phyloP scores from a whole-genome alignment of 2,329 filamentous ascomycete genomes.

The Bertia moriformis region DNA sequence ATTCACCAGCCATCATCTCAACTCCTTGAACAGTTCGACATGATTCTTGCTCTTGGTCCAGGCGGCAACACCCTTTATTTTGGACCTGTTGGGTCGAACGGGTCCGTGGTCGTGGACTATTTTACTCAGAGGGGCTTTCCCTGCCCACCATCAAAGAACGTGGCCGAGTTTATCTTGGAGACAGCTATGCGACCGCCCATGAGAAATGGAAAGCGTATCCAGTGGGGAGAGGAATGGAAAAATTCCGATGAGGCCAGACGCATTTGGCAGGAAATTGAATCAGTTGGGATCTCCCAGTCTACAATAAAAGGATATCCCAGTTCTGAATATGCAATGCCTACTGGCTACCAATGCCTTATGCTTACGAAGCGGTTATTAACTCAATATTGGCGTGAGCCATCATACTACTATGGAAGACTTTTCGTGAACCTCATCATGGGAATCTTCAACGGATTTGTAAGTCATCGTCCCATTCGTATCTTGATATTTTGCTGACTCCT shows the following conservation, averaged over 20 bases:
- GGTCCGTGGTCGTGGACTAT: constrained; percentile 49
- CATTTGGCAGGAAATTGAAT: constrained; percentile 44
- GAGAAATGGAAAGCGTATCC: no score
- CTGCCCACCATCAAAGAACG: constrained; percentile 40
- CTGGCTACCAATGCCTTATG: constrained; percentile 44
- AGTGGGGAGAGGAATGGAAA: constrained; percentile 67
- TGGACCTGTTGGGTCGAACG: constrained; percentile 55
- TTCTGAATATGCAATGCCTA: constrained; percentile 52
- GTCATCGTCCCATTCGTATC: no score
- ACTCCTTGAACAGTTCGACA: constrained; percentile 59
- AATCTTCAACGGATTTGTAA: constrained; percentile 68
- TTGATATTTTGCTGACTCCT: no score
- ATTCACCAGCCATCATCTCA: constrained; percentile 61
- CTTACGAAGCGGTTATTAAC: constrained; percentile 58
- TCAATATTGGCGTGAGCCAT: constrained; percentile 63
- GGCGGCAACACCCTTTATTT: constrained; percentile 64
- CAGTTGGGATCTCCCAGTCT: constrained; percentile 35
- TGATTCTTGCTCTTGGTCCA: constrained; percentile 56
- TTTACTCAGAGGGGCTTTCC: constrained; percentile 50
- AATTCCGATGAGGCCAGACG: constrained; percentile 44
- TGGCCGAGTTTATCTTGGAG: constrained; percentile 33
- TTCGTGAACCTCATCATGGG: constrained; percentile 58
- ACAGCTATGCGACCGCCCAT: constrained; percentile 21
- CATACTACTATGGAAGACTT: constrained; percentile 64
- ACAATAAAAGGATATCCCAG: constrained; percentile 23